phyloP scores from a whole-genome alignment of 441 rosid species.

The Lepidium campestre region DNA sequence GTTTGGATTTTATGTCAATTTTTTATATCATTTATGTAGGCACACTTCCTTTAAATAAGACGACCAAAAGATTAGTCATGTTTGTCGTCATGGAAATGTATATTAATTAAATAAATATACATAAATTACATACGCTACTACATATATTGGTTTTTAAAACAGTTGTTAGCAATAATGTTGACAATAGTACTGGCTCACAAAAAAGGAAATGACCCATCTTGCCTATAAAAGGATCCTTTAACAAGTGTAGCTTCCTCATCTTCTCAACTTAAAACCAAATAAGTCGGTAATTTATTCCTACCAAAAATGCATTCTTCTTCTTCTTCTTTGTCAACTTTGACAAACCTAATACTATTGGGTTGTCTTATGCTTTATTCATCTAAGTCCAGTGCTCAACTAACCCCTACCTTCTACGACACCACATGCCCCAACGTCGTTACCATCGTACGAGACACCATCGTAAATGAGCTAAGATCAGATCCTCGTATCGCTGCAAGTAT shows the following conservation, averaged over 20 bases:
- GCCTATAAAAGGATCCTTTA: conserved; percentile 10
- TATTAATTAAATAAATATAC: neutral
- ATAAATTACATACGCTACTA: neutral
- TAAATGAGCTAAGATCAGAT: conserved; percentile 31
- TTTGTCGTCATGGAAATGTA: neutral
- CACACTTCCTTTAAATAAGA: too few species aligned
- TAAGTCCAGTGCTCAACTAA: conserved; percentile 33
- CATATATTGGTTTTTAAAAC: neutral
- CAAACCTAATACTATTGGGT: conserved; percentile 10
- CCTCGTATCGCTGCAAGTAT: conserved; percentile 55
- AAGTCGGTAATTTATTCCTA: neutral
- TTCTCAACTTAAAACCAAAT: neutral
- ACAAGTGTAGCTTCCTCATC: neutral
- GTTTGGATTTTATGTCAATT: too few species aligned
- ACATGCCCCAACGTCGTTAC: conserved; percentile 37
- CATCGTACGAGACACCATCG: conserved; percentile 32
- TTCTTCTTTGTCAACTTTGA: conserved; percentile 1
- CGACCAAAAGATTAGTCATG: too few species aligned
- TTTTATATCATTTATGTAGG: too few species aligned
- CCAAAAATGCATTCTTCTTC: conserved; percentile 5
- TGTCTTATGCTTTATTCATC: conserved; percentile 19
- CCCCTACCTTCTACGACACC: conserved; percentile 36
- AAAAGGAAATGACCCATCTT: neutral
- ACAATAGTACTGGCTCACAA: neutral
- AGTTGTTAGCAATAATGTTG: neutral